Base-by-base conservation (phyloP, 345 rosid species). In the Eucalyptus grandis region DNA sequence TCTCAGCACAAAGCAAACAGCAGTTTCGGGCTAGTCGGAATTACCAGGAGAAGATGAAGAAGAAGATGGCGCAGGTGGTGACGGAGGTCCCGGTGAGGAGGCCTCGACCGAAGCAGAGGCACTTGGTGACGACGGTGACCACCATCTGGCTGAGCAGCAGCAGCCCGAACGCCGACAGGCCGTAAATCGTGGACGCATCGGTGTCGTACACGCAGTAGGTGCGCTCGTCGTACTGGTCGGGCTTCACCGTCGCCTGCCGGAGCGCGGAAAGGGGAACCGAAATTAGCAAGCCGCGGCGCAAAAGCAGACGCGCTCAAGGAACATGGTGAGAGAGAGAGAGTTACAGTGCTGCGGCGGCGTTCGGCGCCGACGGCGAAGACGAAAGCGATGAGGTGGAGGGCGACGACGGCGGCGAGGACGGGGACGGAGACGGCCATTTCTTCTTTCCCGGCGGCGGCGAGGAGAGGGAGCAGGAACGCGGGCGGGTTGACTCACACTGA, bases 351-450 rank as follows among this genome's bases (percentile, higher is more conserved):
- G 53, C 99, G 99, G 92, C 99, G 98, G 87, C 96, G 96, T 88
- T 97, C 99, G 77, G 98, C 99, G 47, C 99, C 99, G 89, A 98
- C 91, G 91, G 99, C 99, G 91, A 97, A 92, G 89, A 97, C 96
- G 90, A 98, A 98, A 93, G 99, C 98, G 88, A 98, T 91, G 94
- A 96, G 95, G 91, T 98, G 97, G 86, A 97, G 98, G 60, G 97
- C 90, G 65, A 89, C 92, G 91, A 95, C 56, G 92, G 91, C 54
- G 88, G 94, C 96, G 81, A 97, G 86, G 83, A 96, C 88, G 49
- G 96, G 83, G 47, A 98, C 91, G 51, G 98, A 97, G 90, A 96
- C 87, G 3, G 97, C 99, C 99, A 96, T 56, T 56, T 56, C 58
- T 98, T 46, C 40, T 69, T 27, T 22, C 27, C 14, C 83, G 13